Evolutionary conservation across 495 filamentous ascomycete genomes (phyloP).

Genomic region (Daldinia grandis): DNA sequence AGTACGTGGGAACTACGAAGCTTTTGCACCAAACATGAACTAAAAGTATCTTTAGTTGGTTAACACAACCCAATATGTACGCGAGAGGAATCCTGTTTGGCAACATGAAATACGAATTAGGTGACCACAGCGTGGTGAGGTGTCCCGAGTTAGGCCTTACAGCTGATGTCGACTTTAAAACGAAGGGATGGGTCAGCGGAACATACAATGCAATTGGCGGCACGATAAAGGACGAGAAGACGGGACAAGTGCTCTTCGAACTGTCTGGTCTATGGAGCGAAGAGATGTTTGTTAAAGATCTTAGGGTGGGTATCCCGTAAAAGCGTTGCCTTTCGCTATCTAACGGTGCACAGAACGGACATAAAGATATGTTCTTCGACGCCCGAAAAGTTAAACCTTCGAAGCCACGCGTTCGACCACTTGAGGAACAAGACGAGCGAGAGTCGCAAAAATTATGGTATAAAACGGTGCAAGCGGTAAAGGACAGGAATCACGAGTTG

Average conservation of each 20-base stretch:
- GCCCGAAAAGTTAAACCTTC: constrained; percentile 79
- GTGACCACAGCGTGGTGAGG: constrained; percentile 93
- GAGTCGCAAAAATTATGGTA: constrained; percentile 92
- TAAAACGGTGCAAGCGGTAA: constrained; percentile 80
- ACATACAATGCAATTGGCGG: constrained; percentile 97
- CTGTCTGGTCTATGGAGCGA: constrained; percentile 92
- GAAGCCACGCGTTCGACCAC: constrained; percentile 74
- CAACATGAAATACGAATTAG: constrained; percentile 99
- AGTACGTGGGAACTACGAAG: constrained; percentile 64
- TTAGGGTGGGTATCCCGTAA: constrained; percentile 65
- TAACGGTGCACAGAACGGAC: constrained; percentile 69
- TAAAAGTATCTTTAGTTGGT: constrained; percentile 38
- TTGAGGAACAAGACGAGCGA: constrained; percentile 87
- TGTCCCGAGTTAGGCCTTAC: constrained; percentile 86
- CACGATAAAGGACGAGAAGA: constrained; percentile 87
- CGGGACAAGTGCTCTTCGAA: constrained; percentile 86
- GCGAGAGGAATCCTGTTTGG: constrained; percentile 96
- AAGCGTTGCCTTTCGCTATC: background rate
- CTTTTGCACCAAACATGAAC: background rate
- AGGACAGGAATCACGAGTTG: constrained; percentile 81
- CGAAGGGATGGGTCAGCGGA: constrained; percentile 95
- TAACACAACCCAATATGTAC: constrained; percentile 99
- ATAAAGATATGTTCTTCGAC: constrained; percentile 90
- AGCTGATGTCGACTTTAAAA: constrained; percentile 99
- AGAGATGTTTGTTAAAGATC: constrained; percentile 88